A percentile compares a stretch with the other conserved stretches of the same genome.
phyloP scores from a whole-genome alignment of 2,329 filamentous ascomycete species.

The Domatiomyces globalis region DNA sequence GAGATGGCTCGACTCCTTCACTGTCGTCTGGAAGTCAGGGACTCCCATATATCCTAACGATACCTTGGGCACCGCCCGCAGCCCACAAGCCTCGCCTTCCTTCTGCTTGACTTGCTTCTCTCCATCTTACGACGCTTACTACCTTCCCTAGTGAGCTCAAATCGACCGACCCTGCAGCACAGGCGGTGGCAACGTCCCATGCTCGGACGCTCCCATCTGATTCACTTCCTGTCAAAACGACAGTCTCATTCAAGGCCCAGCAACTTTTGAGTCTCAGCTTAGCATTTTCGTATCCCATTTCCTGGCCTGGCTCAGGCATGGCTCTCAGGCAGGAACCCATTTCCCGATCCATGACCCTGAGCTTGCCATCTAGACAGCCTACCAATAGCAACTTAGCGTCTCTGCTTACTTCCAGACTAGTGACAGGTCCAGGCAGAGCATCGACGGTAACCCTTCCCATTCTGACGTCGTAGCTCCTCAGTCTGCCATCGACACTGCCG shows the following conservation, averaged over 20 bases:
- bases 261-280: conserved; percentile 61
- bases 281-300: conserved; percentile 42
- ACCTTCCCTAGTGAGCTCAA: conserved; percentile 12
- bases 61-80: conserved; percentile 15
- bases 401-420: conserved; percentile 54
- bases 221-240: conserved; percentile 71
- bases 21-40: not conserved
- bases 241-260: conserved; percentile 60
- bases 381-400: conserved; percentile 64
- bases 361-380: conserved; percentile 57
- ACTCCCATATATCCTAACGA: conserved; percentile 14
- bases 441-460: conserved; percentile 59
- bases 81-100: conserved; percentile 14
- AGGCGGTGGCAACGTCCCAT: conserved; percentile 73
- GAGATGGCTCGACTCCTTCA: not conserved
- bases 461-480: conserved; percentile 69
- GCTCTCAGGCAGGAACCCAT: conserved; percentile 59
- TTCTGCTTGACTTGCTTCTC: conserved; percentile 13
- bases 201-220: conserved; percentile 55
- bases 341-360: conserved; percentile 68
- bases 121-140: conserved; percentile 17
- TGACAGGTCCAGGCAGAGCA: conserved; percentile 54
- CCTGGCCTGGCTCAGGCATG: conserved; percentile 40
- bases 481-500: conserved; percentile 71
- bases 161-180: conserved; percentile 21